Evolutionary conservation across 2,329 filamentous ascomycete genomes (phyloP), one percentile per base, ranked within the genome.

Genomic region (Ophiobolus disseminans): DNA sequence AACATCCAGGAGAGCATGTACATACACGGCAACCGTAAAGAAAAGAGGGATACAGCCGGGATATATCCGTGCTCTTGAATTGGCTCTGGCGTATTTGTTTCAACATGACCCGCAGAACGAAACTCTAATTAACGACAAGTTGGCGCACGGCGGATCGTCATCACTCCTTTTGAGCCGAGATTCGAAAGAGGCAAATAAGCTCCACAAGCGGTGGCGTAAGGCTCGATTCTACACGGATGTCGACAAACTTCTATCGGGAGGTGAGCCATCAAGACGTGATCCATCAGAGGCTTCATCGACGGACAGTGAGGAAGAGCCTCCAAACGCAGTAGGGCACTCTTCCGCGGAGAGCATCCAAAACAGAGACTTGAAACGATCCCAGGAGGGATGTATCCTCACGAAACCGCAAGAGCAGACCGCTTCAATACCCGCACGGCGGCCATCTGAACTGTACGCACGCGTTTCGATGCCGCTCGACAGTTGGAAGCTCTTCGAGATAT

Each of bases 41-140:
- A 91, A 91, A 69, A 80, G 89, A 55, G 89, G 89, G 3, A 84
- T 92, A 9, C 88, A 88, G 60, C 89, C 89, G n/a, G 89, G 89
- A 13, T 91, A 91, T 64, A 86, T 92, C 45, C 82, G 88, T 25
- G 87, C 87, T 0, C 76, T 92, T 14, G 89, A 92, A 69, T 72
- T 88, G 34, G 81, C 86, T 8, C 78, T 89, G 45, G 86, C 85
- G 10, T 85, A 85, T 77, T 74, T 88, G 1, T 86, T 90, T 51
- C 80, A 84, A 50, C 81, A 82, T 45, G 80, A 85, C 26, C 78
- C 83, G 11, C 83, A 80, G 8, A 80, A 78, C 38, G 86, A 89
- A 68, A 76, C 78, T 41, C 77, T 80, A 11, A 77, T 89, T 19
- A 79, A 82, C 38, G 73, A 73, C 6, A 72, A 86, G 40, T 73